Percentiles rank a stretch among this genome's conserved stretches.
Conservation (phyloP, 805 yeast genomes). For the Metschnikowia lunata region DNA sequence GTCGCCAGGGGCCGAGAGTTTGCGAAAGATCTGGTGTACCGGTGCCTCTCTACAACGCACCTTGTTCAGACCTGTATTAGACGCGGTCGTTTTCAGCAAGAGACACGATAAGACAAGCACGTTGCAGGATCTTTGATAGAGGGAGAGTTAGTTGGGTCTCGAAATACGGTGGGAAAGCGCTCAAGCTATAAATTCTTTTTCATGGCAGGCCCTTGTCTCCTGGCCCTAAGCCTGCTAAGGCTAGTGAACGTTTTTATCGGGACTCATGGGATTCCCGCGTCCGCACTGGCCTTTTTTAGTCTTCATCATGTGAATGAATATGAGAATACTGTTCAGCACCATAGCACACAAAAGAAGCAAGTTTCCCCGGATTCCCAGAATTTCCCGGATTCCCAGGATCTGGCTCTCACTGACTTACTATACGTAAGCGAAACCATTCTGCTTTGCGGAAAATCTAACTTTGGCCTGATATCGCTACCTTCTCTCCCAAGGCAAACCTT, state of each 20-base stretch:
- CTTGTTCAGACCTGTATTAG: too few species aligned
- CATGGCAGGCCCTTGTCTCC: constrained; percentile 6
- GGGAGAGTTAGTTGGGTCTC: too few species aligned
- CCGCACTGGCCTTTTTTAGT: constrained; percentile 20
- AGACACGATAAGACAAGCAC: too few species aligned
- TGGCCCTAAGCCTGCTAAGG: constrained; percentile 2
- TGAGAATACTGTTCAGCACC: too few species aligned
- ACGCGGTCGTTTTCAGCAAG: too few species aligned
- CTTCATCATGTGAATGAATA: background rate
- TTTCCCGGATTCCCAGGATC: background rate
- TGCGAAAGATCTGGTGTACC: too few species aligned
- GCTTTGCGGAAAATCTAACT: constrained; percentile 23
- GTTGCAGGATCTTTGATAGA: too few species aligned
- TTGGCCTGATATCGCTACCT: constrained; percentile 27
- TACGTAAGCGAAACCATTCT: constrained; percentile 31
- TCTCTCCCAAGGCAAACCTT: constrained; percentile 1
- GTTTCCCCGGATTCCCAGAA: too few species aligned
- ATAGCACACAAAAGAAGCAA: background rate
- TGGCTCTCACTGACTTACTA: constrained; percentile 12
- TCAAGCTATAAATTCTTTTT: background rate
- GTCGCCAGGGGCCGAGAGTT: too few species aligned
- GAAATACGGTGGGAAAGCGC: too few species aligned
- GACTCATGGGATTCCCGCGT: background rate
- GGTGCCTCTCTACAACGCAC: too few species aligned
- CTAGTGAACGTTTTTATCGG: constrained; percentile 1